Evolutionary conservation across 2,329 filamentous ascomycete genomes (phyloP).

Genomic region (Thelonectria discophora): DNA sequence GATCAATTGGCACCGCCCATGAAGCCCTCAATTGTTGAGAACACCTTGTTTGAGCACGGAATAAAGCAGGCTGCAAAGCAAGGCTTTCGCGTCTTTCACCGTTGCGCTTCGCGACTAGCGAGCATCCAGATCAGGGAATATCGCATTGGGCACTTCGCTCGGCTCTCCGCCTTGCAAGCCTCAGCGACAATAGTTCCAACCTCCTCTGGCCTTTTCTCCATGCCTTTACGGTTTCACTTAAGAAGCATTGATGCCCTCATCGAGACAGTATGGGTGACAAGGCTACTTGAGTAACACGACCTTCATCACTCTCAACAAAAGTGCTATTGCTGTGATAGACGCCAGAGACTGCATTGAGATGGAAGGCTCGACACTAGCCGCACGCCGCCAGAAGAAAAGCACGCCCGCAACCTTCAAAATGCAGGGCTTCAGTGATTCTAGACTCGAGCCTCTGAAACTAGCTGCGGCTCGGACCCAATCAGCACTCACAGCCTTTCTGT

Average conservation of each 20-base stretch:
- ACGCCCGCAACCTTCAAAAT: not conserved
- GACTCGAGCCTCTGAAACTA: slow-evolving; percentile 5
- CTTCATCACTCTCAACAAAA: slow-evolving; percentile 2
- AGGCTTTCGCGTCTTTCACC: not conserved
- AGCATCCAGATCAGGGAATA: not conserved
- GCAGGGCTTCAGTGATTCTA: not conserved
- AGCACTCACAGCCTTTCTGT: slow-evolving; percentile 7
- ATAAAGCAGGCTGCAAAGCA: not conserved
- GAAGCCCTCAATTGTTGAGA: not conserved
- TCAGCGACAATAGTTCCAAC: not conserved
- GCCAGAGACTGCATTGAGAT: slow-evolving; percentile 12
- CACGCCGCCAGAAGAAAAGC: slow-evolving; percentile 8
- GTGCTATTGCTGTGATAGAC: slow-evolving; percentile 2
- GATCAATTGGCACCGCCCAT: not conserved
- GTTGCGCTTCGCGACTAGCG: not conserved
- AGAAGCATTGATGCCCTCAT: not conserved
- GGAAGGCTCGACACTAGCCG: slow-evolving; percentile 1
- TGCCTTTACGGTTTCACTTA: not conserved
- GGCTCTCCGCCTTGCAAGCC: not conserved
- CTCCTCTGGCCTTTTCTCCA: not conserved
- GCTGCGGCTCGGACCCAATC: slow-evolving; percentile 4
- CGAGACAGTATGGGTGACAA: slow-evolving; percentile 8
- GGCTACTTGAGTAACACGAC: slow-evolving; percentile 4
- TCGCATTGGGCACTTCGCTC: slow-evolving; percentile 7
- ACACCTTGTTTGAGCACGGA: not conserved